phyloP scores from a whole-genome alignment of 129 eudicot species.

The Escallonia rubra region DNA sequence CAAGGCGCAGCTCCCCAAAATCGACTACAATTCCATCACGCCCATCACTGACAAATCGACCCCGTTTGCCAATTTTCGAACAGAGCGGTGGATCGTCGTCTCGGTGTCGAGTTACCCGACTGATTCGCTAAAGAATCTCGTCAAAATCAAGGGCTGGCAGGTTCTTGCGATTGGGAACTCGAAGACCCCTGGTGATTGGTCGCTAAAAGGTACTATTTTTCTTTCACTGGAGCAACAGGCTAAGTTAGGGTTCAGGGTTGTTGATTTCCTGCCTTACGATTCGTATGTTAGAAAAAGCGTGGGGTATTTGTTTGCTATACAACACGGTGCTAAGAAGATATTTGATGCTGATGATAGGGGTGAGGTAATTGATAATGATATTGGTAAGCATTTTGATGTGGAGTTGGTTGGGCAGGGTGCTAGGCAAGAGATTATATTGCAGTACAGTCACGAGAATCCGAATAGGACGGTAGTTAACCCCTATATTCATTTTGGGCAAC shows the following conservation, averaged over 20 bases:
- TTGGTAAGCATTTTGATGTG: conserved; percentile 95
- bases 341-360: conserved; percentile 94
- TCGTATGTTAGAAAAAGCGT: conserved; percentile 82
- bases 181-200: conserved; percentile 77
- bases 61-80: conserved; percentile 54
- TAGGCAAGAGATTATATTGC: conserved; percentile 84
- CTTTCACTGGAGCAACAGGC: conserved; percentile 79
- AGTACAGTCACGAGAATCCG: conserved; percentile 76
- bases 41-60: conserved; percentile 48
- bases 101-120: conserved; percentile 74
- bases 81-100: conserved; percentile 79
- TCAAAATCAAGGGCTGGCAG: conserved; percentile 84
- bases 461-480: conserved; percentile 92
- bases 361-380: conserved; percentile 76
- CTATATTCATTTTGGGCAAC: conserved; percentile 85
- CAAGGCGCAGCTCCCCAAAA: conserved; percentile 45
- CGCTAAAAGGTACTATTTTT: conserved; percentile 65
- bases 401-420: conserved; percentile 83
- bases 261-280: conserved; percentile 84
- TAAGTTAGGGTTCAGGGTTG: conserved; percentile 70
- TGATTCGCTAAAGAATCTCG: conserved; percentile 47
- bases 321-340: conserved; percentile 89
- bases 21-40: conserved; percentile 46
- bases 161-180: conserved; percentile 83
- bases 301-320: conserved; percentile 90